A percentile compares a stretch with the other conserved stretches of the same genome.
Conservation (phyloP, 768 basidiomycete species). For the Polyporus arcularius region DNA sequence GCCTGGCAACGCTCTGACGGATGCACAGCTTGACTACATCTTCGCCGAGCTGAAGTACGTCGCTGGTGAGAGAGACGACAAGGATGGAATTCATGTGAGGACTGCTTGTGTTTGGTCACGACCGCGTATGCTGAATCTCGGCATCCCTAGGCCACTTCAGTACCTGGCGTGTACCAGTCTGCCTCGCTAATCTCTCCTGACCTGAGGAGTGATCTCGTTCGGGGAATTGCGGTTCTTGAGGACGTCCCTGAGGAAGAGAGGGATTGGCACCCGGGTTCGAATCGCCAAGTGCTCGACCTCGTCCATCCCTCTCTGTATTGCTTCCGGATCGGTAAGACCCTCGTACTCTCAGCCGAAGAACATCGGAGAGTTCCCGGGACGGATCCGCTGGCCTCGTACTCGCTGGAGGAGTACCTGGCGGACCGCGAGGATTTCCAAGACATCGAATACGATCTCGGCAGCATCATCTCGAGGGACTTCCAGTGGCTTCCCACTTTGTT, state of each 20-base stretch:
- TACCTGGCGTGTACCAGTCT: background rate
- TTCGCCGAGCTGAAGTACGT: background rate
- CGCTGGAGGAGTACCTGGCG: background rate
- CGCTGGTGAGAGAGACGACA: background rate
- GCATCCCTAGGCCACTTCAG: background rate
- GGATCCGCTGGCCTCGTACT: background rate
- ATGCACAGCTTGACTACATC: background rate
- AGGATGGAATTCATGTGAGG: too few relatives aligned
- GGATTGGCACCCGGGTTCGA: slow-evolving; percentile 49
- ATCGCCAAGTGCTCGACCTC: slow-evolving; percentile 44
- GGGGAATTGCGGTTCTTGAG: slow-evolving; percentile 31
- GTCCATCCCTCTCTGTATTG: slow-evolving; percentile 48
- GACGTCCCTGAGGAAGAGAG: slow-evolving; percentile 35
- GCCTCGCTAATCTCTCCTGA: background rate
- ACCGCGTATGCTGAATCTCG: too few relatives aligned
- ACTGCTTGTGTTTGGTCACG: too few relatives aligned
- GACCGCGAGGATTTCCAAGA: background rate
- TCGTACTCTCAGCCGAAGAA: background rate
- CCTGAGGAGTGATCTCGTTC: background rate
- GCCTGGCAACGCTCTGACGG: background rate
- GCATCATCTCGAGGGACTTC: slow-evolving; percentile 17
- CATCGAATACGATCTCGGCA: background rate
- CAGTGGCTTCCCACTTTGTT: slow-evolving; percentile 33
- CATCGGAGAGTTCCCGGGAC: background rate
- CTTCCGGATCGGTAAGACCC: slow-evolving; percentile 20